A percentile compares a stretch with the other conserved stretches of the same genome.
phyloP scores from a whole-genome alignment of 1,284 basidiomycete genomes.

The Cutaneotrichosporon cavernicola region DNA sequence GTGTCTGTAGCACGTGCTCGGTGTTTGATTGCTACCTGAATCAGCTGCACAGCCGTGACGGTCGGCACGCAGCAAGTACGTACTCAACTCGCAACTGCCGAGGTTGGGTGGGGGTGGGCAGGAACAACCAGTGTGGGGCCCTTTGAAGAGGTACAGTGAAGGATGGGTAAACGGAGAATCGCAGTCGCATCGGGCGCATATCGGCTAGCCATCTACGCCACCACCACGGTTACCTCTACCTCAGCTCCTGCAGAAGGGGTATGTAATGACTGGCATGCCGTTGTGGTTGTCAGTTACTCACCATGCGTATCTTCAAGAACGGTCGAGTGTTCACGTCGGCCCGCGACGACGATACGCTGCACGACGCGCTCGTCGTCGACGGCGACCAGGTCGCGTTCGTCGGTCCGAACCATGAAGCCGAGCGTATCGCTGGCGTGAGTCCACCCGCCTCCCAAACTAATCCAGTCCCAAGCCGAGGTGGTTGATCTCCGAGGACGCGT shows the following conservation, averaged over 20 bases:
- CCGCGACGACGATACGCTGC: constrained; percentile 19
- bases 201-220: not conserved
- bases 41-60: too few relatives aligned
- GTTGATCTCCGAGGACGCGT: constrained; percentile 27
- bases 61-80: too few relatives aligned
- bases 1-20: too few relatives aligned
- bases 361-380: constrained; percentile 26
- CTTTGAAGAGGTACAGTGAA: not conserved
- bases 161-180: not conserved
- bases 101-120: not conserved
- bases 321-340: constrained; percentile 34
- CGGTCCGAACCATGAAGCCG: constrained; percentile 13
- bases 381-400: constrained; percentile 27
- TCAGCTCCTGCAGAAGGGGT: not conserved
- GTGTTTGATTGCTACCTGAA: too few relatives aligned
- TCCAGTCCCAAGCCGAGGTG: not conserved
- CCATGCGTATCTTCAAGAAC: constrained; percentile 26
- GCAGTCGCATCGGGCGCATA: not conserved
- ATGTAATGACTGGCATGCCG: not conserved
- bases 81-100: not conserved
- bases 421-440: not conserved
- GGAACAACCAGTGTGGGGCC: not conserved
- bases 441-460: not conserved
- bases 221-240: too few relatives aligned
- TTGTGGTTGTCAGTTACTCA: not conserved